Evolutionary conservation across 805 yeast species (phyloP), one percentile per base, ranked within the genome.

Genomic region (Nadsonia fulvescens): DNA sequence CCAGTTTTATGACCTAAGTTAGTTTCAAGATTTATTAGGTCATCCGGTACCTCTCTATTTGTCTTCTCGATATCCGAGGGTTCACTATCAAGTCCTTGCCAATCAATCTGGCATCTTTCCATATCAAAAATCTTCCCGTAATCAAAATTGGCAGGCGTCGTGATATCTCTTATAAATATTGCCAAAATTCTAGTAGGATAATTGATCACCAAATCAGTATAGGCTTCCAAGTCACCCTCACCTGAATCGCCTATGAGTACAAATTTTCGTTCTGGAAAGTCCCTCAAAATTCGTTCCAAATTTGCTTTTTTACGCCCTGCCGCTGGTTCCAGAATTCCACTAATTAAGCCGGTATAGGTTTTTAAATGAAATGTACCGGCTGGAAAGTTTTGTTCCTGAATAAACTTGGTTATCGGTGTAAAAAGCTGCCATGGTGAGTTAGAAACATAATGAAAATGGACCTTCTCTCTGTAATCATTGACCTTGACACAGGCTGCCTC

Each of bases 161-260:
- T 43, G 30, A 91, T 77, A 24, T 76, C 77, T 21, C 96, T 55
- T 18, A 89, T 76, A 44, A 68, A 83, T 4, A 89, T 78, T 1
- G 75, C 91, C 12, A 63, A 35, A 1, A 89, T 57, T 34, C 68
- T 73, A 4, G 56, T 51, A 0, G 93, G 92, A 39, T 54, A 66
- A 16, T 44, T 36, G 20, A 55, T 50, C 0, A 91, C 77, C 17
- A 82, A 51, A 14, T 72, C 72, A 5, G 68, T 60, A 45, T 89
- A 89, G 0, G 95, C 92, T 42, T 91, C 98, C 22, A 86, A 54
- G 52, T 89, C 99, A 36, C 73, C 74, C 44, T 89, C 98, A 2
- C 96, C 96, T 2, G 94, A 74, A 46, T 89, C 99, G 16, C 99
- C 99, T 9, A 89, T 63, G 26, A 93, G 54, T 13, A 89, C 61